Base-by-base conservation (phyloP, 371 early-diverging fungal genomes). In the Mortierella polycephala region DNA sequence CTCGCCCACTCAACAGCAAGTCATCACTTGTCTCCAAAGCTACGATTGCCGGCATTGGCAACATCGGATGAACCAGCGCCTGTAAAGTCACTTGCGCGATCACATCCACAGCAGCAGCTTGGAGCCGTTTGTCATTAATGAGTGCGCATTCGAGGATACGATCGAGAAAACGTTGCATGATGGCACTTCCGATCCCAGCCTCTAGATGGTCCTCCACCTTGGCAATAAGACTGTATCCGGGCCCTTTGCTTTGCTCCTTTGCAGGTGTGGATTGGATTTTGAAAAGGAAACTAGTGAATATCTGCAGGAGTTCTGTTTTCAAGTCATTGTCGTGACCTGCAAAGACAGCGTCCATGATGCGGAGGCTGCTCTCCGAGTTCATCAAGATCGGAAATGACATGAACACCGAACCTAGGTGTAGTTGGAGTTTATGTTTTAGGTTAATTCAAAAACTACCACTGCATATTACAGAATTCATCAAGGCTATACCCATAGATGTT, bases 11-110 rank as follows among this genome's bases (percentile, higher is more conserved):
- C 12, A 96, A 69, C 1, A 64, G 75, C 0, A 75, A 42, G 64
- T 93, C 89, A 0, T 88, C 85, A 56, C 90, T 87, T 1, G 96
- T 90, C 72, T 94, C 91, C 64, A 98, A 87, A 0, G 96, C 96
- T 13, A 95, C 89, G 37, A 97, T 84, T 7, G 88, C 90, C 7
- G 97, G 94, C 84, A 96, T 91, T 70, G 93, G 93, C 59, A 91
- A 72, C 5, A 94, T 86, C 21, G 98, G 97, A 81, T 96, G 96
- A 5, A 92, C 96, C 13, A 96, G 84, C 0, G 96, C 96, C 68
- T 95, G 96, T 59, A 92, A 89, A 18, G 95, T 74, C 30, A 95
- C 90, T 3, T 91, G 81, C 3, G 86, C 81, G 0, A 96, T 83
- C 0, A 94, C 92, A 58, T 95, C 94, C 68, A 96, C 93, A 0